Percentiles rank a stretch among this genome's conserved stretches.
Conservation (phyloP, 2,329 filamentous ascomycete species). For the Epichloe scottii region DNA sequence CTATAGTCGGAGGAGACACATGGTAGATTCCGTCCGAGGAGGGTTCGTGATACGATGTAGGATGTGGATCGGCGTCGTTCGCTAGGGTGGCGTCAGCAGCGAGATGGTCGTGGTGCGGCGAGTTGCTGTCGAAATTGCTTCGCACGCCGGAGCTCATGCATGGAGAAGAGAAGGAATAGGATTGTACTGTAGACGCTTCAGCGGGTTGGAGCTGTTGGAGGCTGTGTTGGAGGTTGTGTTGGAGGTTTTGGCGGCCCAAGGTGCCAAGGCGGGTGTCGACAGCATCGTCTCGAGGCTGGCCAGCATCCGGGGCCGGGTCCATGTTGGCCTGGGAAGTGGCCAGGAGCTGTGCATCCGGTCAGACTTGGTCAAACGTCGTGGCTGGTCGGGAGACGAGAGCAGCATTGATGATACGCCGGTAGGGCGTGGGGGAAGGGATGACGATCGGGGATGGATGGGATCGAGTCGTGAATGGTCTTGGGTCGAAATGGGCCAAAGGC, state of each 20-base stretch:
- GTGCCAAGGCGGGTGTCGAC: constrained; percentile 5
- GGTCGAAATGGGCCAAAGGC: not conserved
- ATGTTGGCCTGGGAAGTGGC: constrained; percentile 17
- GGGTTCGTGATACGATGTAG: constrained; percentile 8
- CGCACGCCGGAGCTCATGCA: constrained; percentile 1
- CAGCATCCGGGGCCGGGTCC: constrained; percentile 20
- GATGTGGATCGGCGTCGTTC: not conserved
- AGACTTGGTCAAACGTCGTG: constrained; percentile 28
- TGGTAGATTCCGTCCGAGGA: constrained; percentile 17
- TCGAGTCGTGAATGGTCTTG: not conserved
- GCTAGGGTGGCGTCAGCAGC: not conserved
- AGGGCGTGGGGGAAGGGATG: constrained; percentile 1
- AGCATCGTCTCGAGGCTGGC: constrained; percentile 11
- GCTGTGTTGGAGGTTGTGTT: constrained; percentile 17
- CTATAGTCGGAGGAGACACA: constrained; percentile 29
- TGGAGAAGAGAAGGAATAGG: not conserved
- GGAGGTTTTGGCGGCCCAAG: constrained; percentile 13
- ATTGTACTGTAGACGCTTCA: not conserved
- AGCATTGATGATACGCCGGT: constrained; percentile 31
- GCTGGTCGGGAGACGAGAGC: constrained; percentile 23
- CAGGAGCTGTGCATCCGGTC: constrained; percentile 32
- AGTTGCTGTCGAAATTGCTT: constrained; percentile 3
- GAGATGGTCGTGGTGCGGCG: constrained; percentile 9
- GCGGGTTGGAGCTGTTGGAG: constrained; percentile 14
- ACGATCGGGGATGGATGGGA: constrained; percentile 1